Conservation (phyloP, 129 eudicot species). For the Dittrichia graveolens region DNA sequence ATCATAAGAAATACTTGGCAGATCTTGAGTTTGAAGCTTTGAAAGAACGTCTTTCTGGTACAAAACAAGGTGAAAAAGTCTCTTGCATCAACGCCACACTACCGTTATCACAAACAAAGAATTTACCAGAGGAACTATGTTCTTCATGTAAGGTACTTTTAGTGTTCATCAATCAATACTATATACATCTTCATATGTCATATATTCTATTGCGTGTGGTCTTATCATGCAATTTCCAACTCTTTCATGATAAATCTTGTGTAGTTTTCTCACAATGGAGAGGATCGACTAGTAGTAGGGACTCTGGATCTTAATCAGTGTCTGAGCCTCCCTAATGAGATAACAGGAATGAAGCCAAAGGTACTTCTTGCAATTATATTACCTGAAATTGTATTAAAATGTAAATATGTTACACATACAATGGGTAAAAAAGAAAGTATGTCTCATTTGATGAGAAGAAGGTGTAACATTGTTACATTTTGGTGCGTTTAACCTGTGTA, state of each 20-base stretch:
- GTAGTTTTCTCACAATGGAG: conserved; percentile 67
- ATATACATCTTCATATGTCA: no score
- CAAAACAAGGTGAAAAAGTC: conserved; percentile 63
- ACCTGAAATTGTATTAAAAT: no score
- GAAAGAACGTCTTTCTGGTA: conserved; percentile 82
- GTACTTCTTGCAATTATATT: conserved; percentile 34
- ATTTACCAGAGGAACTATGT: conserved; percentile 54
- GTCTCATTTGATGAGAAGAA: no score
- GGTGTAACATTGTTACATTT: background rate
- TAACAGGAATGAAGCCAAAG: conserved; percentile 81
- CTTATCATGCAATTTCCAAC: background rate
- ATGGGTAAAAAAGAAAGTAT: no score
- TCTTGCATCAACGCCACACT: conserved; percentile 86
- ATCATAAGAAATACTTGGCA: conserved; percentile 86
- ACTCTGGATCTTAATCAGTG: conserved; percentile 83
- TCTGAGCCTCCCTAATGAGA: conserved; percentile 84
- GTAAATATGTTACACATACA: no score
- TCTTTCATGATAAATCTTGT: conserved; percentile 4
- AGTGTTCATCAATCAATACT: background rate
- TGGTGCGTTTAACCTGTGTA: no score
- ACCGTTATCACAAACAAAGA: conserved; percentile 49
- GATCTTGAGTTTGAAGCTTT: conserved; percentile 83
- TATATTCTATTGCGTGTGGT: no score
- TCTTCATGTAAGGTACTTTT: conserved; percentile 64
- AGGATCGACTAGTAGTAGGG: conserved; percentile 76